Conservation (phyloP, 805 yeast species). For the Wickerhamiella shivajii region DNA sequence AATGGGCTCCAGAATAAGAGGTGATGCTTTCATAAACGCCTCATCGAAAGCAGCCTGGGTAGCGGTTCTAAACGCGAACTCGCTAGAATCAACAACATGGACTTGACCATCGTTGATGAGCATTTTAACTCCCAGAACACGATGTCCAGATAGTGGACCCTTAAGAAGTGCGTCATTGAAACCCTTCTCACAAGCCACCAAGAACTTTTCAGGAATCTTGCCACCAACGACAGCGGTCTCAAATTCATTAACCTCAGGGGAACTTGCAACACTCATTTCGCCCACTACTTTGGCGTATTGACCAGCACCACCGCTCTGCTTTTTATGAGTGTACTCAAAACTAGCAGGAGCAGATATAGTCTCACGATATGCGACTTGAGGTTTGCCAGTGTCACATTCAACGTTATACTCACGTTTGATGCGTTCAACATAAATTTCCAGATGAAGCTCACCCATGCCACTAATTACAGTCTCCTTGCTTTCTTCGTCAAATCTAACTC, state of each 20-base stretch:
- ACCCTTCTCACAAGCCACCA: slow-evolving; percentile 88
- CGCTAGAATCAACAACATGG: slow-evolving; percentile 94
- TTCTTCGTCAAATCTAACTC: slow-evolving; percentile 80
- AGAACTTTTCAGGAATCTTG: slow-evolving; percentile 85
- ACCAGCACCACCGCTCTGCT: slow-evolving; percentile 99
- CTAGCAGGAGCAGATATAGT: slow-evolving; percentile 57
- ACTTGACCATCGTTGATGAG: slow-evolving; percentile 92
- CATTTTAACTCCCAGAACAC: slow-evolving; percentile 86
- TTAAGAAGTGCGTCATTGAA: slow-evolving; percentile 88
- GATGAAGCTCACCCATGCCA: slow-evolving; percentile 97
- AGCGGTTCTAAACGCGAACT: slow-evolving; percentile 87
- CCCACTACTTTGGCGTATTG: slow-evolving; percentile 97
- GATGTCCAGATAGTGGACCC: slow-evolving; percentile 94
- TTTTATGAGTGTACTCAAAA: slow-evolving; percentile 92
- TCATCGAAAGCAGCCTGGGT: slow-evolving; percentile 83
- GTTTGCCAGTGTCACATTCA: slow-evolving; percentile 90
- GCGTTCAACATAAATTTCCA: slow-evolving; percentile 96
- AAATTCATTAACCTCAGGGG: slow-evolving; percentile 40
- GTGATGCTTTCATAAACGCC: slow-evolving; percentile 71
- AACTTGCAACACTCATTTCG: slow-evolving; percentile 43
- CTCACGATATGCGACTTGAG: slow-evolving; percentile 97
- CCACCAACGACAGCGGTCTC: slow-evolving; percentile 91
- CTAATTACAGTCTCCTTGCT: slow-evolving; percentile 89
- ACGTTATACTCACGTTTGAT: slow-evolving; percentile 95
- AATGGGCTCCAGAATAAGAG: slow-evolving; percentile 88